Evolutionary conservation across 139 green algal genomes (phyloP), one percentile per base, ranked within the genome.

Genomic region (Pseudopediastrum boryanum): DNA sequence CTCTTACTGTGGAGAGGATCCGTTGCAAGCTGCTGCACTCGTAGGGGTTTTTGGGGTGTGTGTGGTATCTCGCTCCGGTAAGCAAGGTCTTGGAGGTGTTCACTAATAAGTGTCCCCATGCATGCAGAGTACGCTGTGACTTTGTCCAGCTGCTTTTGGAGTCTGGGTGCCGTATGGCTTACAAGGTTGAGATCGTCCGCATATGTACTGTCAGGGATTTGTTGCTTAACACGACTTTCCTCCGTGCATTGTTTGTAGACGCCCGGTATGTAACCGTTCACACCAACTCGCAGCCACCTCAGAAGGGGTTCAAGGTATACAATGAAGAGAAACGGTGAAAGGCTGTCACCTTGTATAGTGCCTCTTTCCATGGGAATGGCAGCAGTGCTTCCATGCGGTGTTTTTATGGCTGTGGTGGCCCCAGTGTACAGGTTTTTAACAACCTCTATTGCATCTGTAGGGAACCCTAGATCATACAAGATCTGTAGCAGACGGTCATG

Each of bases 401-500:
- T 78, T 31, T 48, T 54, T 0, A 87, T 29, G 13, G 0, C 41
- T 10, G 82, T 88, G 6, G 27, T 65, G 4, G 85, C 75, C 0
- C 56, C 54, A 0, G 46, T 78, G 68, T 90, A 90, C 19, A 90
- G 43, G n/a, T 85, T 39, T 10, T 75, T 76, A 0, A 90, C 59
- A 0, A 80, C 77, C 4, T 81, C 59, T 0, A 88, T 81, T 2
- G 74, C 71, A 31, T 87, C 82, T 0, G 10, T 39, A 1, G 83
- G 80, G 62, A 88, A 83, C 12, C 83, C 83, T 4, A 86, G 48
- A 48, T 86, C 80, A 21, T 66, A 76, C 77, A 86, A 77, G 3
- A 86, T 80, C 27, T 51, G 48, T 0, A 90, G 46, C 0, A 90
- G 73, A 6, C 74, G 72, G 46, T 85, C 80, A 42, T 90, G 85